These are phyloP conservation scores for Alternaria sp. DNA, from an alignment of 2,329 filamentous ascomycete species.

Conservation along the genomic window DNA sequence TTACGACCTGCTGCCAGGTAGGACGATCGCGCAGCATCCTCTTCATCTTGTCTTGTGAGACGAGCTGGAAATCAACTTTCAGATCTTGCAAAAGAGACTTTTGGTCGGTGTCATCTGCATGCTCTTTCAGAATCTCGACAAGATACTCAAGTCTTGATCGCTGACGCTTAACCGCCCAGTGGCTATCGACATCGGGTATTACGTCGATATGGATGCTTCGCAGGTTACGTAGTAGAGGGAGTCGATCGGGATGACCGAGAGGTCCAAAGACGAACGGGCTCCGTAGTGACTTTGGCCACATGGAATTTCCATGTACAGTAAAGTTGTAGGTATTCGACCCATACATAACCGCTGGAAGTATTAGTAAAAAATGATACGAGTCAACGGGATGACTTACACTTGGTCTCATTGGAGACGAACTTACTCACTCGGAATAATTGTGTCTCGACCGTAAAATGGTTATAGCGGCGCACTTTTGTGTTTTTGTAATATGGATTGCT, in stretches of 20 bases:
- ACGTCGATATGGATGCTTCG: conserved; percentile 22
- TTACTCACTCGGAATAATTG: conserved; percentile 27
- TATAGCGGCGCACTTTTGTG: not conserved
- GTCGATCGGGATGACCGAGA: conserved; percentile 13
- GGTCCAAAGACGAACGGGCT: conserved; percentile 27
- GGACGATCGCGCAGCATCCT: not conserved
- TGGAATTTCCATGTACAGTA: conserved; percentile 8
- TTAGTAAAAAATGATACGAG: not conserved
- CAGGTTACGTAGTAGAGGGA: conserved; percentile 25
- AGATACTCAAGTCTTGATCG: conserved; percentile 28
- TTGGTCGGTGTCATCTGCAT: conserved; percentile 23
- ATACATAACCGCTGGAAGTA: conserved; percentile 23
- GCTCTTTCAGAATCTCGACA: conserved; percentile 25
- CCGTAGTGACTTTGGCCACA: conserved; percentile 15
- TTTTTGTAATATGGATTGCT: not conserved
- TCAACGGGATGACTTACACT: conserved; percentile 8
- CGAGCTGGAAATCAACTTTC: conserved; percentile 1
- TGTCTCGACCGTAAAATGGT: not conserved
- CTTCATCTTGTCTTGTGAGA: not conserved
- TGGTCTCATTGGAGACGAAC: conserved; percentile 20
- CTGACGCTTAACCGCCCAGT: conserved; percentile 23
- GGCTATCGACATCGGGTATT: not conserved
- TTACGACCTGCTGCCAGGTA: no score
- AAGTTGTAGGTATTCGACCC: conserved; percentile 29
- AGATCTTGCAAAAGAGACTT: conserved; percentile 24